Evolutionary conservation across 202 grass and related monocot genomes (phyloP), one percentile per base, ranked within the genome.

Genomic region (Hordeum pubiflorum): DNA sequence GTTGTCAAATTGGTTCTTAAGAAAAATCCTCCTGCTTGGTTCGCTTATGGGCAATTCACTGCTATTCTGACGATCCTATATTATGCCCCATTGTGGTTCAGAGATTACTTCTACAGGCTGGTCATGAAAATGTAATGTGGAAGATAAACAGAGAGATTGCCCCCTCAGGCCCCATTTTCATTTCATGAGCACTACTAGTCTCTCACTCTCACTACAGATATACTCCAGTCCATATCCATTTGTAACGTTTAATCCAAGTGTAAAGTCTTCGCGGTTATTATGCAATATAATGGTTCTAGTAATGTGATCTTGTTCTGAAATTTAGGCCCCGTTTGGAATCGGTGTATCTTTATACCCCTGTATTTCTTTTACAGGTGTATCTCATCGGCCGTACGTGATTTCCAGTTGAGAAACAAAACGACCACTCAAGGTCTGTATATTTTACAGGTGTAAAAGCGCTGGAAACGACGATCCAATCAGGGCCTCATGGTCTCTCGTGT

Each of bases 11-110:
- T 63, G 13, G 92, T 94, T 74, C 82, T 94, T 17, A 82, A 78
- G 39, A 91, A 86, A 46, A 89, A 98, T 0, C 90, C 95, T 61
- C 90, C 89, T 31, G 65, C 90, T 50, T 94, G 85, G 86, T 91
- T 98, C 39, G 91, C 92, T 68, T 98, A 94, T 18, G 88, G 95
- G 18, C 86, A 77, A 58, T 88, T 88, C 38, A 83, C 79, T 12
- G 78, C 86, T 61, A 65, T 91, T 55, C 36, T 94, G 34, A 73
- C 82, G 4, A 83, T 86, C 32, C 22, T 98, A 40, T 97, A 97
- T 68, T 88, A 94, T 43, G 56, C 84, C 6, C 95, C 95, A 10
- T 29, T 94, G 20, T 91, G 77, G 75, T 40, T 98, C 66, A 91
- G 92, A 79, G 92, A 98, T 58, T 94, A 88, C 79, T 82, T 97